Conservation (phyloP, 495 filamentous ascomycete species). For the Daldinia childiae region DNA sequence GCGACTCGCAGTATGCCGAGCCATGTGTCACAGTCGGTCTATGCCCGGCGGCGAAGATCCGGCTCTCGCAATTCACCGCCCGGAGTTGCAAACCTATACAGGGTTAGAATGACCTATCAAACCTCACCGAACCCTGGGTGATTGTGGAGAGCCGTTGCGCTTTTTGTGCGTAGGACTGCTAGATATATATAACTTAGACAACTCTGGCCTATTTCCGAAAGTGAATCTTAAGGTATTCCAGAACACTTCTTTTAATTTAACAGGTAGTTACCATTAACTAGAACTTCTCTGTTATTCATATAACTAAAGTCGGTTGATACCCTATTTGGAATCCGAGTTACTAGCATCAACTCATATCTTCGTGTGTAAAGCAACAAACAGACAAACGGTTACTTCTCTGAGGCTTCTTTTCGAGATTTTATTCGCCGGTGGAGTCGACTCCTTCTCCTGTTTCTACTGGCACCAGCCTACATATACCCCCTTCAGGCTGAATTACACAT, state of each 20-base stretch:
- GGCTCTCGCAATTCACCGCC: constrained; percentile 11
- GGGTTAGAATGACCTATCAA: constrained; percentile 34
- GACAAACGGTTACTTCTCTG: constrained; percentile 11
- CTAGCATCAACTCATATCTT: constrained; percentile 1
- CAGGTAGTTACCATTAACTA: not conserved
- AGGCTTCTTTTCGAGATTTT: constrained; percentile 10
- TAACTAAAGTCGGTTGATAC: constrained; percentile 11
- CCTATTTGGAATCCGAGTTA: constrained; percentile 9
- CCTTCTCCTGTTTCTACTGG: constrained; percentile 14
- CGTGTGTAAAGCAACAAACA: not conserved
- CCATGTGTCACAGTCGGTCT: constrained; percentile 17
- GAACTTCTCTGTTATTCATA: constrained; percentile 8
- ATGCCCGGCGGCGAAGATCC: constrained; percentile 20
- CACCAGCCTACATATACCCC: constrained; percentile 22
- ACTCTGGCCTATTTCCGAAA: constrained; percentile 1
- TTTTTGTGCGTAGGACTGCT: constrained; percentile 37
- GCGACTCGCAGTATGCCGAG: constrained; percentile 10
- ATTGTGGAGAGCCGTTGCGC: constrained; percentile 20
- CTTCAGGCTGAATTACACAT: constrained; percentile 42
- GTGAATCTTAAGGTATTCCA: constrained; percentile 25
- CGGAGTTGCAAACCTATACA: constrained; percentile 21
- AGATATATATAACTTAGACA: constrained; percentile 9
- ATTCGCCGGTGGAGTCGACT: constrained; percentile 25
- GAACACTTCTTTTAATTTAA: constrained; percentile 21
- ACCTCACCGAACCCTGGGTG: constrained; percentile 13